Percentiles rank a stretch among this genome's conserved stretches.
These are phyloP conservation scores for Myotisia sp. DNA, from an alignment of 2,329 filamentous ascomycete genomes.

Conservation along the genomic window DNA sequence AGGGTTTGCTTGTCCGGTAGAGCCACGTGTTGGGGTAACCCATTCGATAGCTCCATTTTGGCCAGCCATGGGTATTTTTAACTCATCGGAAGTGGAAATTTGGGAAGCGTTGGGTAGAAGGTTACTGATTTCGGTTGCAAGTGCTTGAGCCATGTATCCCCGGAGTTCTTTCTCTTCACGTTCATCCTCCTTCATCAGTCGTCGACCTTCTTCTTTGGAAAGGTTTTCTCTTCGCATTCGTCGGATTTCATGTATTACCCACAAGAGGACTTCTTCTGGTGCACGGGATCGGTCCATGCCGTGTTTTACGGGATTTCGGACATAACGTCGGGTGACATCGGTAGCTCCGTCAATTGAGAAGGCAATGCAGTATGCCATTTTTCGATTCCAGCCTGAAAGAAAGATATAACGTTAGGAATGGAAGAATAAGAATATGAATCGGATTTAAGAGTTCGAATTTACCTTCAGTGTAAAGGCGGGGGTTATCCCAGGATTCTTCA, in stretches of 20 bases:
- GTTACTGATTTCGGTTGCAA: conserved; percentile 33
- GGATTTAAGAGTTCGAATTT: too few species aligned
- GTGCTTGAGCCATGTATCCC: conserved; percentile 31
- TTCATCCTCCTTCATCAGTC: conserved; percentile 35
- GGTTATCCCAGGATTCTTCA: conserved; percentile 91
- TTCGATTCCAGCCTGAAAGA: conserved; percentile 66
- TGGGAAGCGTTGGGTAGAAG: conserved; percentile 21
- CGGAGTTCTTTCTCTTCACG: conserved; percentile 36
- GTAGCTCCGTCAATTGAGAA: conserved; percentile 78
- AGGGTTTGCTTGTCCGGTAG: conserved; percentile 18
- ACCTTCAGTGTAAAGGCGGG: conserved; percentile 78
- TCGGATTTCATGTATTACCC: conserved; percentile 85
- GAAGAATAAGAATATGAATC: conserved; percentile 4
- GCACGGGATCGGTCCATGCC: conserved; percentile 63
- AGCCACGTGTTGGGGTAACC: conserved; percentile 18
- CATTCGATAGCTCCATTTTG: conserved; percentile 24
- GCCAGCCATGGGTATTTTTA: conserved; percentile 26
- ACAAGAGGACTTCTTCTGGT: conserved; percentile 77
- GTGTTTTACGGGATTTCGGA: conserved; percentile 38
- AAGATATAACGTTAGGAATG: conserved; percentile 5
- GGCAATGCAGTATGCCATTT: conserved; percentile 91
- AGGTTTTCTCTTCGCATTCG: conserved; percentile 69
- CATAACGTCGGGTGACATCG: conserved; percentile 54
- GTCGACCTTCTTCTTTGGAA: conserved; percentile 54
- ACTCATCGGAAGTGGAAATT: conserved; percentile 20